phyloP scores from a whole-genome alignment of 257 asterid genomes.

The Solanum pimpinellifolium region DNA sequence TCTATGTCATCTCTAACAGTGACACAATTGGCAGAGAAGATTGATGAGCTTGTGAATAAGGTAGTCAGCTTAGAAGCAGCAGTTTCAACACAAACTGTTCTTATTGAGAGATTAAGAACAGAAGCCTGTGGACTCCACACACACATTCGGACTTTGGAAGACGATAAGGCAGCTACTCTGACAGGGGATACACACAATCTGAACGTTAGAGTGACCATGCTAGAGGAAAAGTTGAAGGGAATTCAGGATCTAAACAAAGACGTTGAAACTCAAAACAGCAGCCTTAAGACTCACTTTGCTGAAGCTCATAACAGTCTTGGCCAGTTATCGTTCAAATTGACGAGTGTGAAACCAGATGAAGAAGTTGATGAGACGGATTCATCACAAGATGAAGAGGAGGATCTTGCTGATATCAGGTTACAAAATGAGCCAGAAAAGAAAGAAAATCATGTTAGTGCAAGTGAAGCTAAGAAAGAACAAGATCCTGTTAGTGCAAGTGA shows the following conservation, averaged over 20 bases:
- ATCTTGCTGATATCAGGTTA: neutral
- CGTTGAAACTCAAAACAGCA: conserved; percentile 47
- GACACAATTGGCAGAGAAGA: conserved; percentile 67
- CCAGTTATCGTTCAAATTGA: conserved; percentile 45
- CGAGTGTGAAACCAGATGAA: conserved; percentile 44
- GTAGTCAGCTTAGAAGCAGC: conserved; percentile 64
- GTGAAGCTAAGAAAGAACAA: neutral
- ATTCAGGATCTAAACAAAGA: conserved; percentile 44
- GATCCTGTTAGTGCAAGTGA: neutral
- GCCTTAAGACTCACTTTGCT: conserved; percentile 42
- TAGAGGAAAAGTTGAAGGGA: conserved; percentile 55
- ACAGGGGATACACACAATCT: conserved; percentile 20
- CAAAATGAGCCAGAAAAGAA: neutral
- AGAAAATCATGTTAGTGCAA: neutral
- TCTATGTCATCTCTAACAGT: conserved; percentile 32
- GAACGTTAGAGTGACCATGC: conserved; percentile 35
- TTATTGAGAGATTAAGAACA: conserved; percentile 47
- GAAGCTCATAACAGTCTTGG: conserved; percentile 45
- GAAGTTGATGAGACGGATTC: conserved; percentile 19
- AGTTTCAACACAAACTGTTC: conserved; percentile 67
- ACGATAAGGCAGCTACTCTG: conserved; percentile 31
- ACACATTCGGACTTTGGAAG: conserved; percentile 46
- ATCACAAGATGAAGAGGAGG: neutral
- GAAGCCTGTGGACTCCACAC: conserved; percentile 56
- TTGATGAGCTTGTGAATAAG: conserved; percentile 67